Base-by-base conservation (phyloP, 148 eudicot species). In the Rhododendron ferrugineum region DNA sequence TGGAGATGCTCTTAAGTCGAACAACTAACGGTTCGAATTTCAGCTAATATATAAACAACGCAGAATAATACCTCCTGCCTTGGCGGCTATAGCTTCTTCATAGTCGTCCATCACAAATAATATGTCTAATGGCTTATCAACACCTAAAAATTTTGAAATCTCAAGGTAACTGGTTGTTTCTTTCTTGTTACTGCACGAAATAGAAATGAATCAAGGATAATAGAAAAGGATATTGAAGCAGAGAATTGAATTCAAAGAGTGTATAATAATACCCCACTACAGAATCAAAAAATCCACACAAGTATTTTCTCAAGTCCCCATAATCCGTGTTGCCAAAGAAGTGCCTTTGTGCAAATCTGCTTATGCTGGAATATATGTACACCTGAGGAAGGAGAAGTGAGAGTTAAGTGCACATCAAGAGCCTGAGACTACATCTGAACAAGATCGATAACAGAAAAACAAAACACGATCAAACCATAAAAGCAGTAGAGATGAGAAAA, bases 331-430 rank as follows among this genome's bases (percentile, higher is more conserved):
- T 37, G 5, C 5, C 40, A 37, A 37, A 37, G 40, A 37, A 36
- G 0, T 36, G 37, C 37, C 2, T 92, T 78, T 96, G 99, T n/a
- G 99, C 99, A 84, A 96, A 92, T 88, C 97, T 91, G 90, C 99
- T 96, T 36, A 97, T 97, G 83, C 99, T 96, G 62, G 97, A 96
- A 88, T 95, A 96, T 73, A 96, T 96, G 87, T 95, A 96, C 80
- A 94, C 99, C 98, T 96, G 87, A 44, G 50, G 79, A 78, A 84
- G 85, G 75, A 47, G 52, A 85, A 58, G 13, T 56, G 37, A 52
- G 58, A 68, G 78, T 52, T 52, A 52, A 52, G 58, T 0, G 28
- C n/a, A n/a, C n/a, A n/a, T n/a, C n/a, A n/a, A n/a, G n/a, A n/a
- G n/a, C n/a, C n/a, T n/a, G n/a, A n/a, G n/a, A n/a, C n/a, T n/a